Conservation (phyloP, 2,329 filamentous ascomycete species). For the Aplosporella prunicola region DNA sequence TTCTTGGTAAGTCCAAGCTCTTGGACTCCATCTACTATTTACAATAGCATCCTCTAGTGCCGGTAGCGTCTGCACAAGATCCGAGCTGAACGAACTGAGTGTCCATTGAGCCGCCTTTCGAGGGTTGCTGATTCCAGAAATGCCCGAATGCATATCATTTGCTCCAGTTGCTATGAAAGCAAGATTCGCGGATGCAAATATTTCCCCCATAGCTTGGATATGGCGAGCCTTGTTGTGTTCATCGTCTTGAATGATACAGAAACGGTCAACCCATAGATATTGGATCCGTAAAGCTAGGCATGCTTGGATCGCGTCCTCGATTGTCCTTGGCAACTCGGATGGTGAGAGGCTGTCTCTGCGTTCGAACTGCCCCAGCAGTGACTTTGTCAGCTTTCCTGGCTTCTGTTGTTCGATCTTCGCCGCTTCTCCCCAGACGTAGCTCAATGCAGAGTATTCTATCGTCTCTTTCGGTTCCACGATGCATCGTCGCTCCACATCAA, state of each 20-base stretch:
- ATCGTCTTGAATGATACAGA: constrained; percentile 8
- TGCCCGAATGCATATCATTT: too few relatives aligned
- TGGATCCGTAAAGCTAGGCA: background rate
- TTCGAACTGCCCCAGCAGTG: background rate
- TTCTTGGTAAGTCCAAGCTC: constrained; percentile 1
- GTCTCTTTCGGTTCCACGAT: background rate
- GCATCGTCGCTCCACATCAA: background rate
- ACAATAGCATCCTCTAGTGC: too few relatives aligned
- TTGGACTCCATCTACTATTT: background rate
- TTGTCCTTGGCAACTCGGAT: background rate
- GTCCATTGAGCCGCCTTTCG: too few relatives aligned
- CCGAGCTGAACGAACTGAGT: too few relatives aligned
- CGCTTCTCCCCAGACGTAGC: constrained; percentile 9
- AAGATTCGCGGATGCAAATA: constrained; percentile 3
- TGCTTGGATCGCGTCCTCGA: background rate
- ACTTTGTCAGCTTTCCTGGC: too few relatives aligned
- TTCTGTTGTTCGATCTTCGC: too few relatives aligned
- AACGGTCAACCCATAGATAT: background rate
- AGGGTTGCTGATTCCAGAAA: too few relatives aligned
- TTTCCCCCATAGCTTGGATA: constrained; percentile 3
- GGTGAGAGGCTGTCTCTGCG: background rate
- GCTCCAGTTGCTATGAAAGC: constrained; percentile 7
- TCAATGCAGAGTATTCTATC: constrained; percentile 4
- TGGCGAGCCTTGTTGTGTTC: background rate
- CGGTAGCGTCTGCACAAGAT: too few relatives aligned